Evolutionary conservation across 2,329 filamentous ascomycete genomes (phyloP), one percentile per base, ranked within the genome.

Genomic region (Leptographium radiaticola): DNA sequence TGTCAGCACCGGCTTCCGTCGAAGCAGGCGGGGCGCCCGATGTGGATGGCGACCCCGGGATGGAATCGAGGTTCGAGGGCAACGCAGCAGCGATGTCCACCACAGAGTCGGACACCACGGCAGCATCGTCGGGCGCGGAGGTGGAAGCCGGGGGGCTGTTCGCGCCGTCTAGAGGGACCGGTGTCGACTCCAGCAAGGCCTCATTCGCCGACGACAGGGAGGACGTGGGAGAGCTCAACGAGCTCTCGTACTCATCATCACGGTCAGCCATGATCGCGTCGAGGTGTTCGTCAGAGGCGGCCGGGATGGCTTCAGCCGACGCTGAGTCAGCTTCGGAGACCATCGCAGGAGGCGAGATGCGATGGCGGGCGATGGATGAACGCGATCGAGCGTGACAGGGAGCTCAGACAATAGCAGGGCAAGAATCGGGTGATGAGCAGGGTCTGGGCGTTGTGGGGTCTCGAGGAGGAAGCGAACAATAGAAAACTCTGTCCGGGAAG

Each of bases 281-380:
- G 11, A 31, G 18, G 38, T 18, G 20, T 13, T 62, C 60, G 44
- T 59, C 55, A 34, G 59, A 51, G 8, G 20, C 6, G 5, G 47
- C 31, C 31, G 51, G 53, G 12, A 51, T 43, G 10, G 53, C 48
- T 34, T 53, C 56, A 34, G 34, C 54, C 10, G 56, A 16, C 13
- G 52, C 31, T 16, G 53, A 45, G 31, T 53, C 54, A 13, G 50
- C 15, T 15, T 44, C 40, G 11, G 50, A 18, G 5, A 50, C 30
- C 56, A 58, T 58, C 34, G 36, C 33, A 6, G 47, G 38, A 20
- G 13, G 18, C 49, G 30, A 36, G 12, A 20, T 12, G 36, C 9
- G 20, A 33, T 47, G 44, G 40, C 16, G 12, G 33, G 42, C 42
- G 31, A 36, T 13, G n/a, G n/a, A 46, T 30, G 16, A n/a, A 25